Conservation (phyloP, 148 eudicot genomes). For the Beta vulgaris region DNA sequence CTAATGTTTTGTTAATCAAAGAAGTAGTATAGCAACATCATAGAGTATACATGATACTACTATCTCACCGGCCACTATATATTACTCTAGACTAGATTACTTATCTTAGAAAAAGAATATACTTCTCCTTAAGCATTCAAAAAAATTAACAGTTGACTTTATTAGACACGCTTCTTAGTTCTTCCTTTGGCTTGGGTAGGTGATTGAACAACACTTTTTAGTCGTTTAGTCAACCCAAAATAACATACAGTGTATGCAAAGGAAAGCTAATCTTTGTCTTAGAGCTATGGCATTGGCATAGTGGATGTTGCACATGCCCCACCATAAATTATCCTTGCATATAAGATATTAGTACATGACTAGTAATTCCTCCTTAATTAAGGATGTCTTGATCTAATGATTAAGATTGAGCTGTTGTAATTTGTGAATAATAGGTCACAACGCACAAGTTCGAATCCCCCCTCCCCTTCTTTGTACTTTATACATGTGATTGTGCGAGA, state of each 20-base stretch:
- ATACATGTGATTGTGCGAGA: no score
- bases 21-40: not conserved
- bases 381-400: no score
- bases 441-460: no score
- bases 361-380: no score
- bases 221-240: constrained; percentile 23
- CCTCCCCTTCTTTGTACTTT: no score
- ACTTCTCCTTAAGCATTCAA: not conserved
- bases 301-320: constrained; percentile 22
- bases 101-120: not conserved
- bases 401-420: no score
- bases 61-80: not conserved
- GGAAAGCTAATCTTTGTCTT: constrained; percentile 26
- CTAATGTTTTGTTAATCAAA: no score
- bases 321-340: constrained; percentile 5
- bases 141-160: constrained; percentile 10
- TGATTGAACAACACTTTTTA: not conserved
- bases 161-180: not conserved
- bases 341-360: not conserved
- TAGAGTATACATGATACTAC: not conserved
- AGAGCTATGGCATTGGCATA: constrained; percentile 20
- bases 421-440: no score
- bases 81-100: not conserved
- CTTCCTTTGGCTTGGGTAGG: not conserved
- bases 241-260: constrained; percentile 16